Conservation (phyloP, 805 yeast species). For the Schwanniomyces vanrijiae region DNA sequence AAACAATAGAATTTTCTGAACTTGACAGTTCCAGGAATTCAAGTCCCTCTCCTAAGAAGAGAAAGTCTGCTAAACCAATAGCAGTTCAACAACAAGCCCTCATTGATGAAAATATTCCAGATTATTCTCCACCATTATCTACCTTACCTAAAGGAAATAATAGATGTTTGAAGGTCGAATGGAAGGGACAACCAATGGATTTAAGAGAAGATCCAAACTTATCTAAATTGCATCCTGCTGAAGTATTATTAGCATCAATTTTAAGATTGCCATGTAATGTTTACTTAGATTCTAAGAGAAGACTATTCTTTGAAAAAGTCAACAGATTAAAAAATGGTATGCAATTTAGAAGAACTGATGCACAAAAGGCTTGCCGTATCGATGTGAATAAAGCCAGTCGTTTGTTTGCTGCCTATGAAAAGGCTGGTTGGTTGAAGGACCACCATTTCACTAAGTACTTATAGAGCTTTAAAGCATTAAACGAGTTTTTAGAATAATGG, state of each 20-base stretch:
- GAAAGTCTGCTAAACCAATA: slow-evolving; percentile 37
- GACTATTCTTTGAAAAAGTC: slow-evolving; percentile 88
- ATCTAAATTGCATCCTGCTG: slow-evolving; percentile 85
- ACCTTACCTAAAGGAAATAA: slow-evolving; percentile 64
- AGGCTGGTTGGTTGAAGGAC: slow-evolving; percentile 90
- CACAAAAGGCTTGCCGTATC: slow-evolving; percentile 95
- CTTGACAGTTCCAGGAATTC: slow-evolving; percentile 3
- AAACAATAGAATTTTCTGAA: slow-evolving; percentile 14
- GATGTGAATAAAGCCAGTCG: slow-evolving; percentile 96
- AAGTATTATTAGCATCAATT: slow-evolving; percentile 80
- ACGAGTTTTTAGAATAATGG: background rate
- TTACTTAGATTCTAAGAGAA: slow-evolving; percentile 64
- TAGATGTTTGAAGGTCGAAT: slow-evolving; percentile 81
- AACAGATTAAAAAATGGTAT: slow-evolving; percentile 64
- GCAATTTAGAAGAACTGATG: slow-evolving; percentile 94
- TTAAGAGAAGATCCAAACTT: slow-evolving; percentile 73
- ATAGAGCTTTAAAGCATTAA: slow-evolving; percentile 2
- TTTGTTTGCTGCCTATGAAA: slow-evolving; percentile 84
- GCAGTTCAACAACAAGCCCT: slow-evolving; percentile 47
- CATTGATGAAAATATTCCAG: slow-evolving; percentile 72
- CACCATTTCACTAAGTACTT: slow-evolving; percentile 50
- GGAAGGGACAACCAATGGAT: slow-evolving; percentile 99
- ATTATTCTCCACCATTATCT: slow-evolving; percentile 71
- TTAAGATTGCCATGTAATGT: slow-evolving; percentile 84
- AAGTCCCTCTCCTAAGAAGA: slow-evolving; percentile 37